phyloP scores from a whole-genome alignment of 2,329 filamentous ascomycete genomes.

The Clonostachys sp. region DNA sequence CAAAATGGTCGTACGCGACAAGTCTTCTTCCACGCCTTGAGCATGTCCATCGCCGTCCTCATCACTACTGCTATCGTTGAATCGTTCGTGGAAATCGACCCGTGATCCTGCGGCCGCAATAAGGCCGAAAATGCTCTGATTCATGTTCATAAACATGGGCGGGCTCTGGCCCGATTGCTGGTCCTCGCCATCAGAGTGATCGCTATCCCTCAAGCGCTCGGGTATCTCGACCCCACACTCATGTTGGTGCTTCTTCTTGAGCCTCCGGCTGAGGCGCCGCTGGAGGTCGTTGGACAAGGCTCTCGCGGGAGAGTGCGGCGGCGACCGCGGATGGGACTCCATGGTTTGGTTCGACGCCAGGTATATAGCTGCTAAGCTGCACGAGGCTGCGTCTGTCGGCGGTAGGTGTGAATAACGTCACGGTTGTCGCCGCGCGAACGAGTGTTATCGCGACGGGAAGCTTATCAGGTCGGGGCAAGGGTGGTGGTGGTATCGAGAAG shows the following conservation, averaged over 20 bases:
- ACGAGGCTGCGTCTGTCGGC: not conserved
- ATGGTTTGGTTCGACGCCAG: not conserved
- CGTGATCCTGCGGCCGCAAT: conserved; percentile 83
- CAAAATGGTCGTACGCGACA: conserved; percentile 37
- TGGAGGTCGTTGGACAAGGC: conserved; percentile 11
- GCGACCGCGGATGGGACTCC: too few species aligned
- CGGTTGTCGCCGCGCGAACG: too few species aligned
- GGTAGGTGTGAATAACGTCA: not conserved
- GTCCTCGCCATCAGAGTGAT: conserved; percentile 44
- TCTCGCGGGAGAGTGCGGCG: too few species aligned
- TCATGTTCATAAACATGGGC: conserved; percentile 68
- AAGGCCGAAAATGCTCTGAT: conserved; percentile 90
- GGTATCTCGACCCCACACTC: conserved; percentile 42
- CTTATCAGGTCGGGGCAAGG: too few species aligned
- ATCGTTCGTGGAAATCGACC: conserved; percentile 76
- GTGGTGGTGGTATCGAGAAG: too few species aligned
- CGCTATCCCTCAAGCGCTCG: conserved; percentile 45
- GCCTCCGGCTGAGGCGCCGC: conserved; percentile 34
- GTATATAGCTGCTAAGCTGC: not conserved
- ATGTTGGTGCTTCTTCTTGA: conserved; percentile 28
- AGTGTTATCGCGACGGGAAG: too few species aligned
- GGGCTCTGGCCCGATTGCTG: conserved; percentile 33
- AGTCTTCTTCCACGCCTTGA: conserved; percentile 10
- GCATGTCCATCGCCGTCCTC: conserved; percentile 51
- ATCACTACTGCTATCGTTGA: conserved; percentile 75